Evolutionary conservation across 495 filamentous ascomycete species (phyloP).

Genomic region (Penicillium crystallinum): DNA sequence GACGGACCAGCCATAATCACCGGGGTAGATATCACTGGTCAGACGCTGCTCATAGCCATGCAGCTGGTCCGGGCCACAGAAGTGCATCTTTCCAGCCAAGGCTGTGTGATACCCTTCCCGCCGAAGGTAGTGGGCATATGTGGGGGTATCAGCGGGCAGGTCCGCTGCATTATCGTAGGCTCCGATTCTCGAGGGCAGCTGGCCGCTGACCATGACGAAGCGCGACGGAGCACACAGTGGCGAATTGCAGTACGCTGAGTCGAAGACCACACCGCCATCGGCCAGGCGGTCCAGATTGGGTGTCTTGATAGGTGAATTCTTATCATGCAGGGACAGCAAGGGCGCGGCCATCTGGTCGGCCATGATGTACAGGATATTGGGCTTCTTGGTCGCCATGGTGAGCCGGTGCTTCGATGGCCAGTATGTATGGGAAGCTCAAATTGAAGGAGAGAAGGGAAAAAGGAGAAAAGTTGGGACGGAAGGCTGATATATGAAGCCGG

Average conservation of each 20-base stretch:
- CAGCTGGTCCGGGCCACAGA: conserved; percentile 80
- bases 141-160: conserved; percentile 69
- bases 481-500: conserved; percentile 15
- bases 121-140: conserved; percentile 87
- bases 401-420: conserved; percentile 38
- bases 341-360: conserved; percentile 88
- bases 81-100: conserved; percentile 92
- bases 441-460: not conserved
- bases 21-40: conserved; percentile 89
- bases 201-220: conserved; percentile 84
- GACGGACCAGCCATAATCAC: conserved; percentile 83
- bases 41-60: conserved; percentile 85
- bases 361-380: conserved; percentile 85
- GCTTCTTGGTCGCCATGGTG: conserved; percentile 46
- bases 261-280: conserved; percentile 71
- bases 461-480: not conserved
- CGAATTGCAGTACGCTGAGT: conserved; percentile 84
- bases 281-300: conserved; percentile 81
- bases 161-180: conserved; percentile 83
- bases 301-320: conserved; percentile 74
- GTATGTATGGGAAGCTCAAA: not conserved
- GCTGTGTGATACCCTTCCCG: conserved; percentile 80
- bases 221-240: conserved; percentile 84
- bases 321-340: conserved; percentile 76
- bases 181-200: conserved; percentile 78